Conservation (phyloP, 1,284 basidiomycete species). For the Bjerkandera adusta region DNA sequence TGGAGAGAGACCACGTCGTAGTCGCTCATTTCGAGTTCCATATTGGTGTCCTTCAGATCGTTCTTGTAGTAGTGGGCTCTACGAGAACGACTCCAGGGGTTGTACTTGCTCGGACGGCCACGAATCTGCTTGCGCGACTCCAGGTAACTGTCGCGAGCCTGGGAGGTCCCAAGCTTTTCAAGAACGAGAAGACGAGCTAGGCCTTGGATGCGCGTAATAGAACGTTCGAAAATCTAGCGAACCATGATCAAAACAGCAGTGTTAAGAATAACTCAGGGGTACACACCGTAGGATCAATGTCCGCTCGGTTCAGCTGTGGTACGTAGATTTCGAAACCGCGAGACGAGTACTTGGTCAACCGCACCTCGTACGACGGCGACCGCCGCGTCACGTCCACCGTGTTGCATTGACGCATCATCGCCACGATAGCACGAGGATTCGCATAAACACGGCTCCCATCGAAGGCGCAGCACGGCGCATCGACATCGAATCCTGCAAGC, state of each 20-base stretch:
- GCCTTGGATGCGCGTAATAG: constrained; percentile 51
- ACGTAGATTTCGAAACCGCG: constrained; percentile 56
- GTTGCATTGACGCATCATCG: constrained; percentile 61
- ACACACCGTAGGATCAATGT: constrained; percentile 56
- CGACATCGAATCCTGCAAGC: constrained; percentile 61
- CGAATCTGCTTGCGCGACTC: constrained; percentile 44
- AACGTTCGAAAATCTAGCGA: constrained; percentile 56
- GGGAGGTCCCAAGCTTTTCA: constrained; percentile 46
- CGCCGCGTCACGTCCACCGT: constrained; percentile 55
- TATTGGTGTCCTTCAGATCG: constrained; percentile 47
- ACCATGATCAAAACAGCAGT: neutral
- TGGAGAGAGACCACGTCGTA: constrained; percentile 57
- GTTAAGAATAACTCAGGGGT: neutral
- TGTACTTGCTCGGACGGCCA: constrained; percentile 38
- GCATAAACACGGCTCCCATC: constrained; percentile 56
- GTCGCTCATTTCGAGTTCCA: constrained; percentile 53
- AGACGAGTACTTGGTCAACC: constrained; percentile 52
- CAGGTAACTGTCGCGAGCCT: constrained; percentile 43
- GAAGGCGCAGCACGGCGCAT: constrained; percentile 55
- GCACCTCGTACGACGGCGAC: constrained; percentile 60
- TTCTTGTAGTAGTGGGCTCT: constrained; percentile 42
- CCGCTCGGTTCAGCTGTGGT: constrained; percentile 43
- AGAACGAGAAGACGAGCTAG: constrained; percentile 58
- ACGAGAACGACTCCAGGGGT: constrained; percentile 22
- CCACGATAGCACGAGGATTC: constrained; percentile 51